Evolutionary conservation across 768 basidiomycete genomes (phyloP).

Genomic region (Ramaria rubella): DNA sequence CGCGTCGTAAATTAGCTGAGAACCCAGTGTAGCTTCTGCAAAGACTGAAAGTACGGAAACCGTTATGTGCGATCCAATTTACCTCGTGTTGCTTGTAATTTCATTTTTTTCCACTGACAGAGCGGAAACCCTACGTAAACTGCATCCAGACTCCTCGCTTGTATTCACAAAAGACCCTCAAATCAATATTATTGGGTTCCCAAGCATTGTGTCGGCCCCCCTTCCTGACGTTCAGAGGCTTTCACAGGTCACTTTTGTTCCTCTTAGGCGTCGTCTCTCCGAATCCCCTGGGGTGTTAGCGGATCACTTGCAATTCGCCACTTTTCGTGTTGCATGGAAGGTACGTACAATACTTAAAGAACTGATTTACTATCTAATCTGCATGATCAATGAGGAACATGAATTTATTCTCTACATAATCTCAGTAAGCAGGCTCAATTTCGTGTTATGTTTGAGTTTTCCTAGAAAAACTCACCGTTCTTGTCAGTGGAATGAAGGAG

Average conservation of each 20-base stretch:
- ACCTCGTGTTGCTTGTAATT: background rate
- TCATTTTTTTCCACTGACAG: conserved; percentile 13
- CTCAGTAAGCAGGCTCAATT: conserved; percentile 31
- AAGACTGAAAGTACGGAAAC: conserved; percentile 40
- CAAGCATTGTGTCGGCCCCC: conserved; percentile 40
- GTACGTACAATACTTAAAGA: conserved; percentile 29
- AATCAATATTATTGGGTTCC: conserved; percentile 45
- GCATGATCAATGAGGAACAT: conserved; percentile 32
- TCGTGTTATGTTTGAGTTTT: conserved; percentile 3
- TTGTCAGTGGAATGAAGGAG: conserved; percentile 26
- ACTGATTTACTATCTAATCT: conserved; percentile 8
- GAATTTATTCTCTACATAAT: conserved; percentile 51
- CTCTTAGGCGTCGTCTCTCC: conserved; percentile 37
- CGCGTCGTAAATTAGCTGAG: background rate
- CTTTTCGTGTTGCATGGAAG: conserved; percentile 52
- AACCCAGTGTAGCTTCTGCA: conserved; percentile 40
- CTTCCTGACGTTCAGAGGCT: conserved; percentile 45
- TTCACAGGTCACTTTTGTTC: conserved; percentile 41
- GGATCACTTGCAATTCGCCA: conserved; percentile 46
- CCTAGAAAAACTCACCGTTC: conserved; percentile 27
- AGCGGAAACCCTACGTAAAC: conserved; percentile 43
- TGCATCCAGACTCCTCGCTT: conserved; percentile 59
- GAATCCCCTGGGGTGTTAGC: conserved; percentile 45
- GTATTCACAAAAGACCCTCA: conserved; percentile 43
- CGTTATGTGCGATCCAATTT: conserved; percentile 35